Evolutionary conservation across 2,329 filamentous ascomycete genomes (phyloP).

Genomic region (Fusarium subtropicale): DNA sequence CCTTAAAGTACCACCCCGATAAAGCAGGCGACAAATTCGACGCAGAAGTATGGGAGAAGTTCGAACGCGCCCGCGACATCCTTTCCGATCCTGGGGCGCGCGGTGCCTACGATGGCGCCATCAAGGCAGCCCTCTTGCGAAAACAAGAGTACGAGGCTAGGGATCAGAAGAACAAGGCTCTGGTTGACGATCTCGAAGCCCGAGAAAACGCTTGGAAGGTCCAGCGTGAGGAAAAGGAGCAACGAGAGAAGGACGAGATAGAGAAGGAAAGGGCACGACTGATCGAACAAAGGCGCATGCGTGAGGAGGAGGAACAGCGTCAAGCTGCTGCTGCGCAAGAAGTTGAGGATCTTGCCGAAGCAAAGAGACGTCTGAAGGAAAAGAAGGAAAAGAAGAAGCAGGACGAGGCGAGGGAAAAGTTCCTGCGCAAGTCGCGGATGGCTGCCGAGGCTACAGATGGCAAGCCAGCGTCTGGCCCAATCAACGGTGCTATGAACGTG

Average conservation of each 20-base stretch:
- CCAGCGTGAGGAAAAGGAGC: constrained; percentile 62
- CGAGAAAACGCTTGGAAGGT: constrained; percentile 76
- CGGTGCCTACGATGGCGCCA: constrained; percentile 80
- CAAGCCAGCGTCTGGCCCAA: constrained; percentile 44
- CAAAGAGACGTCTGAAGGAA: constrained; percentile 53
- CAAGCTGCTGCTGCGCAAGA: constrained; percentile 55
- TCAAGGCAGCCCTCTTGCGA: constrained; percentile 76
- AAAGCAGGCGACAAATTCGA: constrained; percentile 83
- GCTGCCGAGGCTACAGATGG: constrained; percentile 46
- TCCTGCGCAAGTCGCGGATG: constrained; percentile 53
- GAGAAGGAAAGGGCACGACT: constrained; percentile 54
- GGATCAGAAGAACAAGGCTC: constrained; percentile 76
- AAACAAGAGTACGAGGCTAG: constrained; percentile 78
- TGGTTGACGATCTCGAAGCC: constrained; percentile 88
- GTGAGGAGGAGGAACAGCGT: constrained; percentile 53
- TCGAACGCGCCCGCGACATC: constrained; percentile 88
- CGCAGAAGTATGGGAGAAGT: constrained; percentile 83
- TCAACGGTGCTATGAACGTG: constrained; percentile 52
- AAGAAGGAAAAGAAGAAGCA: constrained; percentile 56
- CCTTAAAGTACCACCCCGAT: constrained; percentile 93
- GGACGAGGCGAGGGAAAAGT: constrained; percentile 47
- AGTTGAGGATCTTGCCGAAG: constrained; percentile 54
- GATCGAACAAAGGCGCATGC: constrained; percentile 53
- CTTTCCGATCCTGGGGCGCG: constrained; percentile 78
- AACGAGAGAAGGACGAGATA: constrained; percentile 50